A percentile compares a stretch with the other conserved stretches of the same genome.
phyloP scores from a whole-genome alignment of 257 asterid species.

The Agastache rugosa region DNA sequence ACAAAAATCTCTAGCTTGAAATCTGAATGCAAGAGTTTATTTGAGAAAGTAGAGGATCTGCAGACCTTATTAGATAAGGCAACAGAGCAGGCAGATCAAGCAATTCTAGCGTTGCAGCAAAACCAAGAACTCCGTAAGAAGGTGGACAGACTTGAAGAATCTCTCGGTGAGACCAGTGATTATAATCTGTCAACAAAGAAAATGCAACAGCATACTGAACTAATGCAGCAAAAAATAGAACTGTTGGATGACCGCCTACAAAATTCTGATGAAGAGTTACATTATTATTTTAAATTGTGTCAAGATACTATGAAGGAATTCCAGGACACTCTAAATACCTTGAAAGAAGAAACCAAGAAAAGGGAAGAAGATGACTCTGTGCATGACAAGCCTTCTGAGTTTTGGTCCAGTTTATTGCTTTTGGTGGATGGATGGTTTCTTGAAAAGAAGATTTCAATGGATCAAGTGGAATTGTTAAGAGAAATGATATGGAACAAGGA shows the following conservation, averaged over 20 bases:
- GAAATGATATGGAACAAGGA: constrained; percentile 82
- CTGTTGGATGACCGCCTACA: constrained; percentile 82
- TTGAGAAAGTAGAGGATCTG: constrained; percentile 75
- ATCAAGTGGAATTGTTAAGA: constrained; percentile 72
- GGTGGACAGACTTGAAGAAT: constrained; percentile 84
- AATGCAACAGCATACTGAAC: constrained; percentile 72
- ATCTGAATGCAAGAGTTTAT: constrained; percentile 69
- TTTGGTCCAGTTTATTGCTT: constrained; percentile 86
- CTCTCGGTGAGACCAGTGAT: constrained; percentile 74
- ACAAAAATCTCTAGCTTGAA: constrained; percentile 62
- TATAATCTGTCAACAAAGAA: constrained; percentile 79
- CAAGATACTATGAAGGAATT: constrained; percentile 90
- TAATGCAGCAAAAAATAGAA: constrained; percentile 83
- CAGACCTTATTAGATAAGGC: constrained; percentile 70
- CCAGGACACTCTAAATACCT: constrained; percentile 70
- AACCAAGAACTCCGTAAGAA: constrained; percentile 86
- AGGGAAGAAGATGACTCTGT: constrained; percentile 50
- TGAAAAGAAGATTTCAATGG: constrained; percentile 76
- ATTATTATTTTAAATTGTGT: constrained; percentile 68
- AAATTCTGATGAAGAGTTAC: constrained; percentile 87
- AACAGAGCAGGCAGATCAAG: constrained; percentile 80
- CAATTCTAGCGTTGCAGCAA: constrained; percentile 74
- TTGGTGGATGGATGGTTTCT: constrained; percentile 94
- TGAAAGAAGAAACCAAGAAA: constrained; percentile 76
- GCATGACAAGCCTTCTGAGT: constrained; percentile 68